A percentile compares a stretch with the other conserved stretches of the same genome.
These are phyloP conservation scores for Rhizophora mangle DNA, from an alignment of 345 rosid genomes.

Conservation along the genomic window DNA sequence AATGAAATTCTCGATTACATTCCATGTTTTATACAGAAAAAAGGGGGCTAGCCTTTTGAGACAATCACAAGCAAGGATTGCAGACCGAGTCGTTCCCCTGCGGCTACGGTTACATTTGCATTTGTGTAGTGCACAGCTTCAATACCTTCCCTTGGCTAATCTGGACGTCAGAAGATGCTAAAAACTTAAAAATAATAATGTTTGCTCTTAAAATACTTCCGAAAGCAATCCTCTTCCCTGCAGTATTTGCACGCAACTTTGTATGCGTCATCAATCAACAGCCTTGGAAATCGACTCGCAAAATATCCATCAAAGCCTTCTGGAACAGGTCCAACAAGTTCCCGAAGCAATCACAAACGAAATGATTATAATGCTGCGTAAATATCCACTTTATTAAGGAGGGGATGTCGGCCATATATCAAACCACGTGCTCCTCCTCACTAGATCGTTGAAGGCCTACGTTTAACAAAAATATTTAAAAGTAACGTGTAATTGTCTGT, in stretches of 20 bases:
- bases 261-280: constrained; percentile 77
- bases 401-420: background rate
- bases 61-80: too few species aligned
- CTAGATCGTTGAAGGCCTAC: too few species aligned
- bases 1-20: too few species aligned
- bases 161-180: background rate
- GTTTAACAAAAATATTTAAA: background rate
- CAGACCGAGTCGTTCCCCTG: too few species aligned
- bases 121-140: background rate
- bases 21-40: too few species aligned
- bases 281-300: constrained; percentile 63
- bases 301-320: constrained; percentile 80
- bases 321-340: constrained; percentile 72
- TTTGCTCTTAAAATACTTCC: constrained; percentile 52
- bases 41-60: too few species aligned
- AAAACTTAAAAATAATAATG: background rate
- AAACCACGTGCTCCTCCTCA: too few species aligned
- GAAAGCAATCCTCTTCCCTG: constrained; percentile 65
- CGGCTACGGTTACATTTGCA: background rate
- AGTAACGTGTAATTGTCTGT: background rate
- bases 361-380: background rate
- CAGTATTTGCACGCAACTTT: constrained; percentile 50
- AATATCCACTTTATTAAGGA: background rate
- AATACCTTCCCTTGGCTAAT: background rate
- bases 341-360: constrained; percentile 35